Evolutionary conservation across 352 stramenopile genomes (phyloP).

Genomic region (Halophytophthora batemanensis): DNA sequence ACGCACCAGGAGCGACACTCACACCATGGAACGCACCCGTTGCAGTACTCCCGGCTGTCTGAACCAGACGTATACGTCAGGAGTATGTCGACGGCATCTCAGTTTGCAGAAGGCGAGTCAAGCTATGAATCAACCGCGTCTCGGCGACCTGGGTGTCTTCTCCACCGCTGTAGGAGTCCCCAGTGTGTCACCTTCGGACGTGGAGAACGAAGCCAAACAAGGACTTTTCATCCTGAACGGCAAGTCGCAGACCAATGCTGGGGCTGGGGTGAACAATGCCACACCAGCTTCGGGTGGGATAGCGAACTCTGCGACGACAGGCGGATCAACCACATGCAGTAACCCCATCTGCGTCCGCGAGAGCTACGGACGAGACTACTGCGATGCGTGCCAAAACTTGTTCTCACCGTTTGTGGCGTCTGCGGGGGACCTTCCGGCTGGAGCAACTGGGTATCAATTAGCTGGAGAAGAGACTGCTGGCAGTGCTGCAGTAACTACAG

Average conservation of each 20-base stretch:
- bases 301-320: constrained; percentile 2
- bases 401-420: constrained; percentile 53
- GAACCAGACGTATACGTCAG: constrained; percentile 42
- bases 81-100: constrained; percentile 49
- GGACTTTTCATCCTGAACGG: constrained; percentile 16
- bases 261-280: neutral
- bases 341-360: constrained; percentile 60
- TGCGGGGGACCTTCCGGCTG: constrained; percentile 23
- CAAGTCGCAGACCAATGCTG: constrained; percentile 16
- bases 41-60: constrained; percentile 33
- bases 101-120: constrained; percentile 35
- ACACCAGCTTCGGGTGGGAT: constrained; percentile 15
- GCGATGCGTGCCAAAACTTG: constrained; percentile 55
- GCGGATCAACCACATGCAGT: constrained; percentile 31
- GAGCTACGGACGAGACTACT: constrained; percentile 55
- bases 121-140: constrained; percentile 7
- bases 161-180: neutral
- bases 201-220: constrained; percentile 29
- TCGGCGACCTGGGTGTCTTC: constrained; percentile 12
- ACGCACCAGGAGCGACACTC: constrained; percentile 17
- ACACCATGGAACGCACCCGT: constrained; percentile 26
- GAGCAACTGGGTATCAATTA: constrained; percentile 14
- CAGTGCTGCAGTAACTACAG: constrained; percentile 9
- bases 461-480: constrained; percentile 16
- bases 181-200: constrained; percentile 6